phyloP scores from a whole-genome alignment of 2,329 filamentous ascomycete genomes.

The Dothideomycetes sp. region DNA sequence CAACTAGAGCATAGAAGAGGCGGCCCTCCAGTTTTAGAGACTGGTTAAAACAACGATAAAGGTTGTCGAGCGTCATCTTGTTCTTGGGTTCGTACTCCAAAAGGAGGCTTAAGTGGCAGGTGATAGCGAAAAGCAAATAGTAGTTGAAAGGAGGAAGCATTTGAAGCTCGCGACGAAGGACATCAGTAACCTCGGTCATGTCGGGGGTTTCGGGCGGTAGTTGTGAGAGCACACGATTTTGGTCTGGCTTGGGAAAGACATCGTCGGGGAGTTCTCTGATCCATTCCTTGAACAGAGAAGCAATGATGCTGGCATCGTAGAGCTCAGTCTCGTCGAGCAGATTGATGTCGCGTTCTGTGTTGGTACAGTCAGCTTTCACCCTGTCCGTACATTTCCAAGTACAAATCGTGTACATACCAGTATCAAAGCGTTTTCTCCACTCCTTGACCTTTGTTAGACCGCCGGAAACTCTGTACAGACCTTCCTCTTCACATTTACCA shows the following conservation, averaged over 20 bases:
- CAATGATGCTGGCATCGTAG: slow-evolving; percentile 94
- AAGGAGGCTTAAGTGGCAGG: slow-evolving; percentile 85
- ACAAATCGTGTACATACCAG: slow-evolving; percentile 54
- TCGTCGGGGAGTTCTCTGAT: slow-evolving; percentile 90
- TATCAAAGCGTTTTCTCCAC: slow-evolving; percentile 86
- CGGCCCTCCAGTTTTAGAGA: slow-evolving; percentile 94
- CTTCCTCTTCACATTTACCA: slow-evolving; percentile 89
- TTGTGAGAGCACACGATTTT: slow-evolving; percentile 69
- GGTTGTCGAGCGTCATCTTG: slow-evolving; percentile 94
- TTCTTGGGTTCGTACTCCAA: slow-evolving; percentile 90
- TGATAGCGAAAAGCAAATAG: slow-evolving; percentile 94
- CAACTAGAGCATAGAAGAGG: slow-evolving; percentile 90
- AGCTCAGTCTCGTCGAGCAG: slow-evolving; percentile 79
- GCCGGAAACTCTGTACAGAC: slow-evolving; percentile 84
- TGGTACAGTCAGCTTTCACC: too few relatives aligned
- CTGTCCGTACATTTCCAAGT: too few relatives aligned
- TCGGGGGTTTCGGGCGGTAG: slow-evolving; percentile 73
- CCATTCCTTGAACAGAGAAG: slow-evolving; percentile 95
- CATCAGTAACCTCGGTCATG: slow-evolving; percentile 64
- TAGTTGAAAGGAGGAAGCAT: slow-evolving; percentile 96
- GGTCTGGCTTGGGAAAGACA: slow-evolving; percentile 75
- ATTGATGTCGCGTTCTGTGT: slow-evolving; percentile 72
- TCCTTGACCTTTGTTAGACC: slow-evolving; percentile 85
- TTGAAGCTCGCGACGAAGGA: slow-evolving; percentile 84
- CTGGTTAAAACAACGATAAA: slow-evolving; percentile 95